These are phyloP conservation scores for Quercus glauca DNA, from an alignment of 306 rosid species.

Conservation along the genomic window DNA sequence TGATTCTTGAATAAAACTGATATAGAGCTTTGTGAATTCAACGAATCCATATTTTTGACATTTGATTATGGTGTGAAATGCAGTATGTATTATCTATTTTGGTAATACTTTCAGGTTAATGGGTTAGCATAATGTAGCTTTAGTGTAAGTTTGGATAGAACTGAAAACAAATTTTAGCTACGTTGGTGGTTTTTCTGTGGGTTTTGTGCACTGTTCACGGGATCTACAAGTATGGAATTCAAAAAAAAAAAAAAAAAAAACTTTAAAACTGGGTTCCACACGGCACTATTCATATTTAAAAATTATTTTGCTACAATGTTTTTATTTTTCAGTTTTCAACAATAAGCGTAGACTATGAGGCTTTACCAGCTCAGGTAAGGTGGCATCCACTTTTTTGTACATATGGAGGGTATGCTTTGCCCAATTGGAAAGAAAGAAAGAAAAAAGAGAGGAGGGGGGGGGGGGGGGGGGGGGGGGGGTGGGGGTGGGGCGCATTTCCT, in stretches of 20 bases:
- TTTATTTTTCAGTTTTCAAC: no score
- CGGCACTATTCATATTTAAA: no score
- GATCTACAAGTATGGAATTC: no score
- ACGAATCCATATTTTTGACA: background rate
- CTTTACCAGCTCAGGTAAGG: background rate
- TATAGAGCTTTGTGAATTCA: background rate
- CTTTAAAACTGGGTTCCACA: no score
- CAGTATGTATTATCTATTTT: background rate
- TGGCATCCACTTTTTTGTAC: background rate
- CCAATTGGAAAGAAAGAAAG: background rate
- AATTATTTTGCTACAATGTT: no score
- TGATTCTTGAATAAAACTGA: constrained; percentile 16
- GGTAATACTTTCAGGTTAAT: background rate
- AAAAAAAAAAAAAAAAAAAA: no score
- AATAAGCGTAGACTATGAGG: background rate
- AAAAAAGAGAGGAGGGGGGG: no score
- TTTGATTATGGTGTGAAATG: background rate
- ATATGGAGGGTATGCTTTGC: background rate
- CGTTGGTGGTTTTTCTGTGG: no score
- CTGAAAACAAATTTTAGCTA: no score
- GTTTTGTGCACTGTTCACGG: no score
- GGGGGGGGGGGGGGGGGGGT: no score
- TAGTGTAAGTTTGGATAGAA: no score
- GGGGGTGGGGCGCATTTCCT: background rate
- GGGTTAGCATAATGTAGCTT: background rate